phyloP scores from a whole-genome alignment of 495 filamentous ascomycete genomes.

The Paragyromitra xinjiangensis region DNA sequence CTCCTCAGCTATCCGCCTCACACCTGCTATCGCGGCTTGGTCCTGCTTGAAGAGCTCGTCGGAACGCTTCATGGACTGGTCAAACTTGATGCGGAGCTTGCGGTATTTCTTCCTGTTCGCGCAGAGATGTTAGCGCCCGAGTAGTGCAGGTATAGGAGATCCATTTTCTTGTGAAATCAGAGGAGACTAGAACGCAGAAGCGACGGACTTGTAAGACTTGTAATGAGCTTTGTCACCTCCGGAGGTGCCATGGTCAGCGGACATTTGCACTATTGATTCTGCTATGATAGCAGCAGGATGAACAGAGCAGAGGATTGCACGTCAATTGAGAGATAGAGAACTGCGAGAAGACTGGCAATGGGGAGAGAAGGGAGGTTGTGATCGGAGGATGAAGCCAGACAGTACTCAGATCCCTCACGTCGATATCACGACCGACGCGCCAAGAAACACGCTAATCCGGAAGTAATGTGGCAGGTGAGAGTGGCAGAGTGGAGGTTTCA shows the following conservation, averaged over 20 bases:
- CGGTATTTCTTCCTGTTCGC: constrained; percentile 85
- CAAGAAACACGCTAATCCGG: constrained; percentile 14
- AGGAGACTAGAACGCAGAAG: background rate
- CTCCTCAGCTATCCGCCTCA: constrained; percentile 81
- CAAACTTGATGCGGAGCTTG: constrained; percentile 87
- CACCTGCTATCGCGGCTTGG: constrained; percentile 76
- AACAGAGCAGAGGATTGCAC: background rate
- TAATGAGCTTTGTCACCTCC: constrained; percentile 55
- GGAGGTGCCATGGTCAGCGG: constrained; percentile 45
- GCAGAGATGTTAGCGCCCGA: constrained; percentile 2
- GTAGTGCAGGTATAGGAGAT: background rate
- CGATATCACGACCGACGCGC: constrained; percentile 10
- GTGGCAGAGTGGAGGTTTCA: constrained; percentile 1
- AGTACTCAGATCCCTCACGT: background rate
- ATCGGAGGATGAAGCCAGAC: background rate
- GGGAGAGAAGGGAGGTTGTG: background rate
- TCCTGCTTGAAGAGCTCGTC: constrained; percentile 80
- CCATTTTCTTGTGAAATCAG: background rate
- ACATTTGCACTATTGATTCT: constrained; percentile 35
- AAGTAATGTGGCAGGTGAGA: background rate
- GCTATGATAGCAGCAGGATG: constrained; percentile 4
- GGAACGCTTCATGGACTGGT: constrained; percentile 79
- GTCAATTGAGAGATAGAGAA: background rate
- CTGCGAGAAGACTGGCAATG: background rate
- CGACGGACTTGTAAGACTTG: constrained; percentile 54